Base-by-base conservation (phyloP, 805 yeast genomes). In the Dipodascopsis uninucleata region DNA sequence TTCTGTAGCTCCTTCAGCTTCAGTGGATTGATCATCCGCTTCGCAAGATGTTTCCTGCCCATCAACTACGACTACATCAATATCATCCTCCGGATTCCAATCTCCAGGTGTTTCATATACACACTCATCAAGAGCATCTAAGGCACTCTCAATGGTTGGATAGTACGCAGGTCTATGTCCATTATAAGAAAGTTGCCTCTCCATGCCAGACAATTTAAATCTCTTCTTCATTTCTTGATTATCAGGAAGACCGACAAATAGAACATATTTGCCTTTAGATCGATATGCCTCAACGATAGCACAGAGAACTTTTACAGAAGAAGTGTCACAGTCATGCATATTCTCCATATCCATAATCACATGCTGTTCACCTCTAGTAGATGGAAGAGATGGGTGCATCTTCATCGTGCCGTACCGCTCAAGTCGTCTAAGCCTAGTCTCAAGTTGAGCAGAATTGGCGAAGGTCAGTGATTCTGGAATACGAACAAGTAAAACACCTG, bases 391-490 rank as follows among this genome's bases (percentile, higher is more conserved):
- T 0, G 96, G 96, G 58, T 88, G 96, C 12, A 75, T 76, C 38
- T 71, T 73, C 20, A 80, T 71, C 0, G 94, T 79, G 0, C 95
- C 94, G 57, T 84, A 85, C 42, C 76, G 66, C 60, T 88, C 96
- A 23, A 88, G 67, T 34, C 96, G 69, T 33, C 72, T 68, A 46
- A 88, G 67, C 28, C 90, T 70, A 45, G 76, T 70, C 49, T 82
- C 78, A 49, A 88, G 68, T 56, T 85, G 94, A 22, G 82, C 82
- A 5, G 89, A 75, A 62, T 89, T 88, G 31, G 95, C 86, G 64
- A 88, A 88, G 4, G 89, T 85, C 48, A 88, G 69, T 1, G 96
- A 95, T 59, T 88, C 96, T 0, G 96, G 88, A 33, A 88, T 76
- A 52, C 81, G 82, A 28, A 88, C 82, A 23, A 87, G 77, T 28